Evolutionary conservation across 2,329 filamentous ascomycete species (phyloP), one percentile per base, ranked within the genome.

Genomic region (Trichoderma aggressivum): DNA sequence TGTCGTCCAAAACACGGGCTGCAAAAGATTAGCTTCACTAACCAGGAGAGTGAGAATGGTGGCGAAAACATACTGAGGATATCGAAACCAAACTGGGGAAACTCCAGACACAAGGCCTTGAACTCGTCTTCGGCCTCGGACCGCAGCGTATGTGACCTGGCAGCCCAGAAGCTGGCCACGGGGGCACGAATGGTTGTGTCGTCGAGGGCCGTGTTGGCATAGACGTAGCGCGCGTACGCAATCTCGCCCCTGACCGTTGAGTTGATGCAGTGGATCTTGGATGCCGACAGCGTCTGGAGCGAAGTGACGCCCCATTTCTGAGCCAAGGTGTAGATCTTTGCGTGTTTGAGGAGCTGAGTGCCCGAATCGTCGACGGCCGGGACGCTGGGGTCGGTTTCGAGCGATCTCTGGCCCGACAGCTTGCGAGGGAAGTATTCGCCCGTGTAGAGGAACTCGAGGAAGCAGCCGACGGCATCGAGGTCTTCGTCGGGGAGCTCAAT

Each of bases 261-360:
- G 78, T 94, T 91, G 77, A 97, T 92, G 80, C 93, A 93, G 84
- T 97, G 94, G 77, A 98, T 97, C 85, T 98, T 98, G 79, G 89
- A 90, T 79, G 92, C 92, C 3, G 94, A 91, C 32, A 97, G 89
- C 21, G 86, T 88, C 81, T 92, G 93, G 73, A 98, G 89, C 11
- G 84, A 84, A 0, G 85, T 82, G 61, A 94, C 83, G 53, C 89
- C 87, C 73, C 96, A 90, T 81, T 92, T 94, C 76, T 94, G 91
- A 28, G 93, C 94, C 28, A 98, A 86, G 0, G 93, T 97, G 84
- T 97, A 97, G 74, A 97, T 88, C 74, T 92, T 91, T 26, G 94
- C 94, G 80, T 98, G 94, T 78, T 92, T 93, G 73, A 98, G 89
- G 21, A 98, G 90, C 78, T 95, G 92, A 16, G 91, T 87, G 75